Evolutionary conservation across 164 flowering plant genomes (phyloP).

Genomic region (Nelumbo lutea): DNA sequence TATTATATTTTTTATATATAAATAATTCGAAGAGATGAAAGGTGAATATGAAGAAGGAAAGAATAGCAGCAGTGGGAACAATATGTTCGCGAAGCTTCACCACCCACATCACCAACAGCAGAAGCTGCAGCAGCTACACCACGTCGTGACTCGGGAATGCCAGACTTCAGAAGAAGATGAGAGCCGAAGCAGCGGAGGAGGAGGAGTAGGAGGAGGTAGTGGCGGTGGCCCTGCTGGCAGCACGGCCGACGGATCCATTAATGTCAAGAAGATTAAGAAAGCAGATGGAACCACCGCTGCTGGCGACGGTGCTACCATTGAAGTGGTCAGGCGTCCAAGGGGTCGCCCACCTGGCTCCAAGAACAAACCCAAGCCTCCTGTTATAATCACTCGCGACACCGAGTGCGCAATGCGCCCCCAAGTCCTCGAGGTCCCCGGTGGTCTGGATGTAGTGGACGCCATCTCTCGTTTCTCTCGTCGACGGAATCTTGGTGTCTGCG

Average conservation of each 20-base stretch:
- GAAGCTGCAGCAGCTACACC: constrained; percentile 18
- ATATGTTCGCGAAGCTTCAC: constrained; percentile 33
- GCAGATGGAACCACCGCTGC: background rate
- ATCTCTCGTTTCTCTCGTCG: constrained; percentile 44
- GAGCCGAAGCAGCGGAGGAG: constrained; percentile 27
- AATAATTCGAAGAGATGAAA: constrained; percentile 35
- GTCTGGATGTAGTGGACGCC: constrained; percentile 48
- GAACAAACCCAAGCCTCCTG: constrained; percentile 65
- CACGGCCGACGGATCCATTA: background rate
- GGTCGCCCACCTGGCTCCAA: constrained; percentile 83
- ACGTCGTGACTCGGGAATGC: constrained; percentile 18
- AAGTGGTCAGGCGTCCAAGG: constrained; percentile 50
- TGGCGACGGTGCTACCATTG: constrained; percentile 52
- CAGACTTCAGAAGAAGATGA: constrained; percentile 44
- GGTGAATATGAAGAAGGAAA: constrained; percentile 38
- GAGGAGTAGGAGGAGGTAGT: background rate
- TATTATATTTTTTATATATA: too few species aligned
- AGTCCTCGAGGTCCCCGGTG: constrained; percentile 54
- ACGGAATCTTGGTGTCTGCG: constrained; percentile 44
- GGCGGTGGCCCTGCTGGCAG: constrained; percentile 14
- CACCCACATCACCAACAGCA: constrained; percentile 21
- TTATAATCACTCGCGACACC: constrained; percentile 47
- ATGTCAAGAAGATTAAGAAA: too few species aligned
- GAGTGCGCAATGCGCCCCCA: constrained; percentile 59
- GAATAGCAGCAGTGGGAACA: background rate